Conservation (phyloP, 805 yeast genomes). For the Wickerhamomyces bovis region DNA sequence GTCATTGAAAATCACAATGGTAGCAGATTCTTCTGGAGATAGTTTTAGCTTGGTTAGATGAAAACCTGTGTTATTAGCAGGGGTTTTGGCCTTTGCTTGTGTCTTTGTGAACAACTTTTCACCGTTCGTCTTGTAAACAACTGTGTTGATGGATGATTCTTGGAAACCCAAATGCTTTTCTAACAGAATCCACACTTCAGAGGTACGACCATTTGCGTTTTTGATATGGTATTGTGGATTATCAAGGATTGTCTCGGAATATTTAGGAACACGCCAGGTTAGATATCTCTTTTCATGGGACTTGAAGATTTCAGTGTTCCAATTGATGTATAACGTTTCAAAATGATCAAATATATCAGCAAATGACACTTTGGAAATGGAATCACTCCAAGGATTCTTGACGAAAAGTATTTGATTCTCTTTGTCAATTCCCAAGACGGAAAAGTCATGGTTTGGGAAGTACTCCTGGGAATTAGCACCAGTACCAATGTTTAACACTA, state of each 20-base stretch:
- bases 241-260: constrained; percentile 3
- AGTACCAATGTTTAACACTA: constrained; percentile 66
- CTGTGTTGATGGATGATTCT: constrained; percentile 21
- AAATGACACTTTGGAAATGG: constrained; percentile 15
- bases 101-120: constrained; percentile 22
- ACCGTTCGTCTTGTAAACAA: constrained; percentile 26
- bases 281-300: constrained; percentile 17
- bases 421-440: constrained; percentile 38
- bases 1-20: constrained; percentile 22
- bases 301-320: constrained; percentile 39
- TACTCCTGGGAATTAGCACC: constrained; percentile 38
- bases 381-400: constrained; percentile 41
- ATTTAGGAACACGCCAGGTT: constrained; percentile 18
- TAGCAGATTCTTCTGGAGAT: constrained; percentile 25
- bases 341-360: constrained; percentile 34
- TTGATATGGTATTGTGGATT: constrained; percentile 39
- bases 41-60: constrained; percentile 28
- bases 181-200: constrained; percentile 41
- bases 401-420: constrained; percentile 22
- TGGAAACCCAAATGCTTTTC: constrained; percentile 39
- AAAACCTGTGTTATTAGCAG: constrained; percentile 34
- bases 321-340: constrained; percentile 54
- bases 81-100: constrained; percentile 3
- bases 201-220: constrained; percentile 25
- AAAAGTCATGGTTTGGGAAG: constrained; percentile 65